Percentiles rank a stretch among this genome's conserved stretches.
These are phyloP conservation scores for Sugiyamaella floridensis DNA, from an alignment of 805 yeast species.

Conservation along the genomic window DNA sequence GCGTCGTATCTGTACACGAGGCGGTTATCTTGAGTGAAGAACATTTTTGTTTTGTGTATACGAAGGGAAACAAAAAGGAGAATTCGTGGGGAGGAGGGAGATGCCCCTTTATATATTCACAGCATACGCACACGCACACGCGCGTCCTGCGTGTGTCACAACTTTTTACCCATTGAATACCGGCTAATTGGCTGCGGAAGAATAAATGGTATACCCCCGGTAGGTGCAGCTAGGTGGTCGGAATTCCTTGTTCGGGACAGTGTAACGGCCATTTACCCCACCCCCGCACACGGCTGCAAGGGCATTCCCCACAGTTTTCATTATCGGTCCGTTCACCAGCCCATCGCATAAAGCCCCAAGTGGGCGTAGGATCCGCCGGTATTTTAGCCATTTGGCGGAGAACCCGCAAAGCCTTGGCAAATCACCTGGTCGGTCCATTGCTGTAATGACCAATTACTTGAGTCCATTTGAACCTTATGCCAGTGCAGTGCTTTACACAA, in stretches of 20 bases:
- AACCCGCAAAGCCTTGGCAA: too few species aligned
- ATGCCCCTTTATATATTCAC: neutral
- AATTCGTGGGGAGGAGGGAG: neutral
- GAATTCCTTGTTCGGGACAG: neutral
- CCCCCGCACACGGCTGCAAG: neutral
- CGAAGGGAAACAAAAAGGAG: too few species aligned
- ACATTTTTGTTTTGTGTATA: conserved; percentile 1
- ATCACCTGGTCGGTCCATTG: too few species aligned
- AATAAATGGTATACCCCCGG: neutral
- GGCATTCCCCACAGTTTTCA: neutral
- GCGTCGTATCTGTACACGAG: conserved; percentile 13
- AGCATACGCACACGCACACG: neutral
- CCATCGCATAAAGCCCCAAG: neutral
- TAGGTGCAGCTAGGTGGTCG: neutral
- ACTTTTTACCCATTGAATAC: neutral
- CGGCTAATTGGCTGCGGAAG: neutral
- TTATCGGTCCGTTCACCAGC: neutral
- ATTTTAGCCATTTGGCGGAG: too few species aligned
- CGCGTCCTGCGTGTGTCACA: neutral
- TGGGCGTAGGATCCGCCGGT: neutral
- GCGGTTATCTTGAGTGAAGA: conserved; percentile 4
- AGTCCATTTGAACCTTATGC: too few species aligned
- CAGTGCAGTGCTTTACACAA: too few species aligned
- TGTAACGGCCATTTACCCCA: conserved; percentile 8
- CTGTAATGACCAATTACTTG: too few species aligned